phyloP scores from a whole-genome alignment of 108 stramenopile genomes.

The Conticribra weissflogii region DNA sequence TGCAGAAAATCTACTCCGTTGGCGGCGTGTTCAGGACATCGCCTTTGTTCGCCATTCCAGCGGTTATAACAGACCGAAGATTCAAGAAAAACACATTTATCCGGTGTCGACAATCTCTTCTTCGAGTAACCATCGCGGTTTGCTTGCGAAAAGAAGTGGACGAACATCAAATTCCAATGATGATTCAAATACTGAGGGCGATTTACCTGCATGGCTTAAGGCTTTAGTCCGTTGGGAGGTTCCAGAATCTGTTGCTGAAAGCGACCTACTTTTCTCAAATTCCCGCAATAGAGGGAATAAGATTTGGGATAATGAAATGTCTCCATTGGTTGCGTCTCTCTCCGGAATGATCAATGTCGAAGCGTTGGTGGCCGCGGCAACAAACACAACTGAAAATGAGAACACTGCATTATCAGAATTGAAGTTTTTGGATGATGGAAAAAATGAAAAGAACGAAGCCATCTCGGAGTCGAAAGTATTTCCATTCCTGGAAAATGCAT shows the following conservation, averaged over 20 bases:
- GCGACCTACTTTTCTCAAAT: conserved; percentile 3
- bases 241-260: not conserved
- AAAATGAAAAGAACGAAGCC: conserved; percentile 4
- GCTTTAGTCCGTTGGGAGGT: conserved; percentile 13
- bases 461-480: conserved; percentile 18
- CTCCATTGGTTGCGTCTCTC: conserved; percentile 36
- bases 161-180: not conserved
- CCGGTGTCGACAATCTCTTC: no score
- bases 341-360: conserved; percentile 46
- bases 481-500: conserved; percentile 45
- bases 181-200: not conserved
- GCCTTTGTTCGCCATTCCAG: no score
- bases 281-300: conserved; percentile 13
- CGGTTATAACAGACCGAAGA: no score
- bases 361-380: conserved; percentile 44
- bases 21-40: no score
- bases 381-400: conserved; percentile 21
- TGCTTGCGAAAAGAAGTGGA: not conserved
- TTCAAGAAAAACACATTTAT: no score
- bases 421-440: conserved; percentile 2
- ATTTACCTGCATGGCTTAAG: conserved; percentile 18
- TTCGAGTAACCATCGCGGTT: not conserved
- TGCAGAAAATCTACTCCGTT: no score
- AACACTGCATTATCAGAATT: conserved; percentile 11
- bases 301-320: conserved; percentile 43